Base-by-base conservation (phyloP, 768 basidiomycete species). In the Postia placenta region DNA sequence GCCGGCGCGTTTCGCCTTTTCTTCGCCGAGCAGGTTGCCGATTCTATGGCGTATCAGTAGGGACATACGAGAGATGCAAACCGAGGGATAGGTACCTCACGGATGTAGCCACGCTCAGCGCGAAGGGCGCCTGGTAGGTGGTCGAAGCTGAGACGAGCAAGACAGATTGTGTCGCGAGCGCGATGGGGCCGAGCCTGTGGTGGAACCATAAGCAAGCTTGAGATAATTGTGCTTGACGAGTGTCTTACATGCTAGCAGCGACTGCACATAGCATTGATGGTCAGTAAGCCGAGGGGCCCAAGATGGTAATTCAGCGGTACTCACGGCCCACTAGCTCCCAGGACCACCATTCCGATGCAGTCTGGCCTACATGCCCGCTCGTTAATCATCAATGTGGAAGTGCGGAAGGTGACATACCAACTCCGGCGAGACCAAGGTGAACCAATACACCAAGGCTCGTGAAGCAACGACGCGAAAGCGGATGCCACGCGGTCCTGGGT, bases 301-400 rank as follows among this genome's bases (percentile, higher is more conserved):
- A 39, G 38, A 39, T n/a, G 38, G 17, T 19, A n/a, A 17, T 6
- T 39, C 17, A 9, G 7, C 19, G n/a, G n/a, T 7, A 70, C 72
- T 60, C 45, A 75, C 65, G 66, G 20, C 83, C 84, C 26, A 87
- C 67, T 5, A 92, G 75, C 67, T 96, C 93, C 95, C 95, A 95
- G 33, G 87, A 85, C 92, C 94, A 97, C 95, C 94, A 98, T 66
- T 96, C 95, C 3, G 81, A 83, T 1, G 89, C 90, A 3, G 80
- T 85, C 64, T 92, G 91, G 0, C 82, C 82, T 75, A 52, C 36
- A 26, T 12, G 20, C n/a, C n/a, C 9, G 39, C 19, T 40, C 20
- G 39, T 9, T n/a, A 17, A 40, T 17, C 19, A 35, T 9, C 9
- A 35, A 9, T 35, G 11, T 35, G 33, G 17, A 27, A 24, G 33